phyloP scores from a whole-genome alignment of 2,329 filamentous ascomycete genomes.

The Cladosporium sp. region DNA sequence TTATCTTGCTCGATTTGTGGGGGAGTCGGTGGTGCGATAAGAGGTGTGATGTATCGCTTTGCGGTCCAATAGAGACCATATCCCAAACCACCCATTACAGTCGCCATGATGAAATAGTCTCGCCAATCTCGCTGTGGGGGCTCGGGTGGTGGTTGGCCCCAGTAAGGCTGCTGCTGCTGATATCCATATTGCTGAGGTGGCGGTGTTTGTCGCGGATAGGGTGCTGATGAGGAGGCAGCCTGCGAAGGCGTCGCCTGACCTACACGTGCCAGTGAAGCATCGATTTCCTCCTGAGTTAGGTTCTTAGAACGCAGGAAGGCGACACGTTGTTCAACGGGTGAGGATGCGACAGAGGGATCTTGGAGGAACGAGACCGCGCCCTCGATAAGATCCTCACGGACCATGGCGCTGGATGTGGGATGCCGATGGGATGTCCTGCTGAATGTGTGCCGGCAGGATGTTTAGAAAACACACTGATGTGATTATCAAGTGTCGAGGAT shows the following conservation, averaged over 20 bases:
- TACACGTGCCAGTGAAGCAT: slow-evolving; percentile 71
- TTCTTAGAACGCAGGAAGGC: slow-evolving; percentile 96
- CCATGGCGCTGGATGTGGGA: slow-evolving; percentile 56
- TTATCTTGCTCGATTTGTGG: slow-evolving; percentile 95
- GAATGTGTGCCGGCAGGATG: neutral
- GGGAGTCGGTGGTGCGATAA: slow-evolving; percentile 89
- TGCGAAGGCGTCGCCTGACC: slow-evolving; percentile 51
- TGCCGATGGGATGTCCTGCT: neutral
- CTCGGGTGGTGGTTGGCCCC: slow-evolving; percentile 51
- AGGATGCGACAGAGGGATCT: slow-evolving; percentile 84
- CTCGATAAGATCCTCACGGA: slow-evolving; percentile 86
- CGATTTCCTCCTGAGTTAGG: slow-evolving; percentile 91
- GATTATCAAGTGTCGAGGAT: too few species aligned
- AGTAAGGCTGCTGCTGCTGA: slow-evolving; percentile 43
- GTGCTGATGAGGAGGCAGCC: slow-evolving; percentile 44
- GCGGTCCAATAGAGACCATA: slow-evolving; percentile 86
- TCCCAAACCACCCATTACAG: slow-evolving; percentile 80
- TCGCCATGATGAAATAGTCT: slow-evolving; percentile 99
- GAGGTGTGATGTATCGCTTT: slow-evolving; percentile 86
- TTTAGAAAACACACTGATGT: too few species aligned
- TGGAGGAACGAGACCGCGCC: slow-evolving; percentile 72
- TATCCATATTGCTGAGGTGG: slow-evolving; percentile 33
- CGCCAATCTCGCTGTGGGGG: slow-evolving; percentile 86
- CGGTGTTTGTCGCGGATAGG: slow-evolving; percentile 30
- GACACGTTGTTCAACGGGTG: slow-evolving; percentile 86